Conservation (phyloP, 176 grass and related monocot genomes). For the Carex kokanica region DNA sequence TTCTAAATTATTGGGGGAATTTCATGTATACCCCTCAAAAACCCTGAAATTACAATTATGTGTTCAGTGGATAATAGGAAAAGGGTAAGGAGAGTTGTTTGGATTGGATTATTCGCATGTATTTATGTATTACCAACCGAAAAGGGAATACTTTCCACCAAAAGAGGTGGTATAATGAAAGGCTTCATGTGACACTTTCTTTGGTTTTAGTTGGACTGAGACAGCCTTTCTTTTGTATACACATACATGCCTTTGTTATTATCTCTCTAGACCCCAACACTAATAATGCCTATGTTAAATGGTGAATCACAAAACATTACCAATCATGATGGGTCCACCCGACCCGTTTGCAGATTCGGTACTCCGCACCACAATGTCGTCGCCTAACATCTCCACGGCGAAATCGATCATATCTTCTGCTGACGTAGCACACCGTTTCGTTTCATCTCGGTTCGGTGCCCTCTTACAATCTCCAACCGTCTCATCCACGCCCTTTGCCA, state of each 20-base stretch:
- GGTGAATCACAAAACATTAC: neutral
- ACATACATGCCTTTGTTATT: slow-evolving; percentile 9
- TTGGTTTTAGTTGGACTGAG: slow-evolving; percentile 21
- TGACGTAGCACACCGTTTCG: slow-evolving; percentile 61
- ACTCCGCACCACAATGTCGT: slow-evolving; percentile 59
- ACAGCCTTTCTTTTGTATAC: slow-evolving; percentile 12
- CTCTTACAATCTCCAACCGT: slow-evolving; percentile 57
- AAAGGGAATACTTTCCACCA: slow-evolving; percentile 11
- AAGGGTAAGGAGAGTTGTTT: neutral
- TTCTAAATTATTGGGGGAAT: too few species aligned
- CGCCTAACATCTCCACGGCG: slow-evolving; percentile 61
- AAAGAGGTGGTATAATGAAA: slow-evolving; percentile 9
- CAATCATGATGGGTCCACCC: slow-evolving; percentile 44
- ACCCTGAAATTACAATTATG: too few species aligned
- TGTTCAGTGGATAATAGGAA: neutral
- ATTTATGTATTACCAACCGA: slow-evolving; percentile 6
- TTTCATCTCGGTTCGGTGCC: slow-evolving; percentile 50
- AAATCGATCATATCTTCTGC: slow-evolving; percentile 86
- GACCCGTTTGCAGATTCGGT: slow-evolving; percentile 50
- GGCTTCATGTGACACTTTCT: slow-evolving; percentile 16
- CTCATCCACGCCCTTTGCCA: slow-evolving; percentile 64
- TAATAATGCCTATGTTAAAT: neutral
- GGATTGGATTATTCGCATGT: slow-evolving; percentile 10
- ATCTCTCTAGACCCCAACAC: neutral
- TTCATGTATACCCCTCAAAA: too few species aligned